Percentiles rank a stretch among this genome's conserved stretches.
phyloP scores from a whole-genome alignment of 352 stramenopile species.

The Phytopythium boreale region DNA sequence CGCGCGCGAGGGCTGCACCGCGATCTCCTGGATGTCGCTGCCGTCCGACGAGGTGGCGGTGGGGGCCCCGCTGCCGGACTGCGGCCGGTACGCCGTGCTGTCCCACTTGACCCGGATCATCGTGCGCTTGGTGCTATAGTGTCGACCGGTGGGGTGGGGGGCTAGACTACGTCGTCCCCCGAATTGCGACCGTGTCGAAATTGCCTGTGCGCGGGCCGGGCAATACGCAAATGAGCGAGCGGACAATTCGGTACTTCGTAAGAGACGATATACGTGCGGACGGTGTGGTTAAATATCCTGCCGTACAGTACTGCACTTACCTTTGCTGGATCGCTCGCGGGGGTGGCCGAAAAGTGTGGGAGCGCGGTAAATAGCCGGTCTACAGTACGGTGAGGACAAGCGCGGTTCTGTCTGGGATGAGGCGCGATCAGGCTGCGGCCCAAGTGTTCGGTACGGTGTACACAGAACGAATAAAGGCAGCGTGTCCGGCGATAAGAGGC shows the following conservation, averaged over 20 bases:
- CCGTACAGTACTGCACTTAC: neutral
- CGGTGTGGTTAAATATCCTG: too few relatives aligned
- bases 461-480: too few relatives aligned
- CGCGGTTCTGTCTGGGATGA: too few relatives aligned
- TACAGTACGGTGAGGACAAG: too few relatives aligned
- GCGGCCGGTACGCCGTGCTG: slow-evolving; percentile 12
- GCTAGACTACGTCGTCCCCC: too few relatives aligned
- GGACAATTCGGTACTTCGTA: too few relatives aligned
- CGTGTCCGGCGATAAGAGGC: too few relatives aligned
- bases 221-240: neutral
- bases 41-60: neutral
- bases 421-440: too few relatives aligned
- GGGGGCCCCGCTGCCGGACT: neutral
- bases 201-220: neutral
- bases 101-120: slow-evolving; percentile 82
- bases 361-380: neutral
- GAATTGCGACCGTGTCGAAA: neutral
- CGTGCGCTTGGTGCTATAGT: neutral
- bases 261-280: too few relatives aligned
- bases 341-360: neutral
- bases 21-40: slow-evolving; percentile 2
- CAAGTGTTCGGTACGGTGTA: too few relatives aligned
- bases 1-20: slow-evolving; percentile 4
- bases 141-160: neutral
- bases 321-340: neutral